Evolutionary conservation across 305 asterid species (phyloP).

Genomic region (Euphrasia arctica): DNA sequence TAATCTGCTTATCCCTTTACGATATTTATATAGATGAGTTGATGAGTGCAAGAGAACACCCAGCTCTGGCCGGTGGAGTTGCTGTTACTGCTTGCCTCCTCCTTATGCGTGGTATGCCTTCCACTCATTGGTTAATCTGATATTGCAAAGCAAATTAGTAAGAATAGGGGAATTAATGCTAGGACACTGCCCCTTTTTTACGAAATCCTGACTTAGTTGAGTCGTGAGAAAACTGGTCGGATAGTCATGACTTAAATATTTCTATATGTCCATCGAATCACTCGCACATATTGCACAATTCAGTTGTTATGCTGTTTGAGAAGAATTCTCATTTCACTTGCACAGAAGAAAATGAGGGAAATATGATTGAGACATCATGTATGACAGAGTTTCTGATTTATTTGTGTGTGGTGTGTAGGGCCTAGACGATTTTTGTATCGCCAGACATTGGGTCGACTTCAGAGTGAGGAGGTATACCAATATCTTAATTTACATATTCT

Average conservation of each 20-base stretch:
- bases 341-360: background rate
- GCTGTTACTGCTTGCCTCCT: constrained; percentile 61
- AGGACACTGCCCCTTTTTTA: background rate
- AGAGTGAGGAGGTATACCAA: constrained; percentile 82
- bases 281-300: constrained; percentile 7
- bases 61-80: constrained; percentile 66
- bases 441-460: constrained; percentile 85
- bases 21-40: constrained; percentile 48
- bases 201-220: background rate
- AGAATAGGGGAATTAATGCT: constrained; percentile 2
- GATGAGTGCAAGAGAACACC: constrained; percentile 52
- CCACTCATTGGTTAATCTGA: background rate
- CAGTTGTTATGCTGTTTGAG: constrained; percentile 7
- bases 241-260: background rate
- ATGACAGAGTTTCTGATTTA: constrained; percentile 15
- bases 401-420: constrained; percentile 48
- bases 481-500: constrained; percentile 22
- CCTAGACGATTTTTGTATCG: constrained; percentile 88
- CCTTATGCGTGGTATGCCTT: constrained; percentile 66
- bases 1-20: constrained; percentile 20
- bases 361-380: no score
- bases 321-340: background rate
- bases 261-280: background rate
- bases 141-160: background rate
- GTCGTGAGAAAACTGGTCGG: background rate